Base-by-base conservation (phyloP, 768 basidiomycete genomes). In the Psilocybe cubensis region DNA sequence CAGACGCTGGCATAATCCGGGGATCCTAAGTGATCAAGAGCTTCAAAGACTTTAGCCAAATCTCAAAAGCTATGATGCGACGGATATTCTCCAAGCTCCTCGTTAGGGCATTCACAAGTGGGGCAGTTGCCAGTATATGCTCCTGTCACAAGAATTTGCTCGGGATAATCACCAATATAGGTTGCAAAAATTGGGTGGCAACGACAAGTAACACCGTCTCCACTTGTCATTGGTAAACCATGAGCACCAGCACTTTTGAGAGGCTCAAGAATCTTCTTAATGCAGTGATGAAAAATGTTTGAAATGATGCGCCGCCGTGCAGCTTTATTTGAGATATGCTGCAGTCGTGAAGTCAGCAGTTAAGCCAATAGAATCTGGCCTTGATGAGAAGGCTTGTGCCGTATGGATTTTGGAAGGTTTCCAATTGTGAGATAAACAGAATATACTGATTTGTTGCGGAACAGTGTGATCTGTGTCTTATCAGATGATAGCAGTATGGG, bases 381-480 rank as follows among this genome's bases (percentile, higher is more conserved):
- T 14, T 68, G 69, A 7, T 53, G 23, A 1, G 70, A 72, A 0
- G 74, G 72, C 54, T 76, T 66, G 0, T 72, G 61, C 0, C 74
- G 63, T 1, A 74, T 56, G 2, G 61, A 50, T 42, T 76, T 77
- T 0, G 66, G 60, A 11, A 79, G 66, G 38, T 79, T 79, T 0
- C 76, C 79, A 27, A 79, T 66, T 1, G 77, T 76, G 0, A 80
- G 54, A 60, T 82, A 82, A 0, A 82, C 72, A 0, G 78, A 78
- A 60, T 75, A 80, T 3, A 75, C 75, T n/a, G 60, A 43, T 58
- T 78, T 76, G 49, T 74, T 68, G 0, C 76, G 71, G 6, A 67
- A 59, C 56, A 14, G 69, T 60, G n/a, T 80, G 58, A 54, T 64
- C 42, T 28, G 75, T 71, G 56, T 77, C 76, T 62, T 62, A 42